Conservation (phyloP, 768 basidiomycete species). For the Tylopilus felleus region DNA sequence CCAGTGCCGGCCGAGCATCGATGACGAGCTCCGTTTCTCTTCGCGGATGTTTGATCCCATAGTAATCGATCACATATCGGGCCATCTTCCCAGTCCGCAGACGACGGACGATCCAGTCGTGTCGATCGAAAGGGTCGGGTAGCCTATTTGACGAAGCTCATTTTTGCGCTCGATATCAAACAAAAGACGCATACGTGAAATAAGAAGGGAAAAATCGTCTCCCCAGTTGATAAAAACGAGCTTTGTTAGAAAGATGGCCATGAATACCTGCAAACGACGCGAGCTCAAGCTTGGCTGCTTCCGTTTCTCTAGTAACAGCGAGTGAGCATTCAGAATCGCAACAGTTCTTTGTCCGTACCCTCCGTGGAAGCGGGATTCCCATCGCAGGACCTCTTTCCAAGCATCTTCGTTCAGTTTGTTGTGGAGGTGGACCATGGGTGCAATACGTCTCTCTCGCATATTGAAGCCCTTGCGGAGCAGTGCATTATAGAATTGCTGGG, state of each 20-base stretch:
- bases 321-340: neutral
- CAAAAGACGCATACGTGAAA: slow-evolving; percentile 1
- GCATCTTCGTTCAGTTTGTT: slow-evolving; percentile 12
- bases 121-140: slow-evolving; percentile 13
- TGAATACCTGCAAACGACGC: slow-evolving; percentile 13
- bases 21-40: slow-evolving; percentile 2
- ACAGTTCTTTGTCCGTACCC: neutral
- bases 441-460: slow-evolving; percentile 3
- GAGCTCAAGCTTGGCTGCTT: slow-evolving; percentile 8
- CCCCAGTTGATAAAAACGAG: slow-evolving; percentile 3
- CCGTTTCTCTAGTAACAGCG: neutral
- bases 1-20: slow-evolving; percentile 7
- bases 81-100: neutral
- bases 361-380: slow-evolving; percentile 16
- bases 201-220: slow-evolving; percentile 2
- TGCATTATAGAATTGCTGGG: slow-evolving; percentile 15
- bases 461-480: slow-evolving; percentile 9
- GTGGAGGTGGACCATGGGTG: slow-evolving; percentile 6
- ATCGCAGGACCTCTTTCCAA: slow-evolving; percentile 7
- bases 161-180: neutral
- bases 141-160: neutral
- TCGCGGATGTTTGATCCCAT: slow-evolving; percentile 7
- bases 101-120: slow-evolving; percentile 15
- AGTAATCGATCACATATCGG: slow-evolving; percentile 15
- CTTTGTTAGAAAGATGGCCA: slow-evolving; percentile 14